Evolutionary conservation across 495 filamentous ascomycete genomes (phyloP), one percentile per base, ranked within the genome.

Genomic region (Astrothelium subdiscretum): DNA sequence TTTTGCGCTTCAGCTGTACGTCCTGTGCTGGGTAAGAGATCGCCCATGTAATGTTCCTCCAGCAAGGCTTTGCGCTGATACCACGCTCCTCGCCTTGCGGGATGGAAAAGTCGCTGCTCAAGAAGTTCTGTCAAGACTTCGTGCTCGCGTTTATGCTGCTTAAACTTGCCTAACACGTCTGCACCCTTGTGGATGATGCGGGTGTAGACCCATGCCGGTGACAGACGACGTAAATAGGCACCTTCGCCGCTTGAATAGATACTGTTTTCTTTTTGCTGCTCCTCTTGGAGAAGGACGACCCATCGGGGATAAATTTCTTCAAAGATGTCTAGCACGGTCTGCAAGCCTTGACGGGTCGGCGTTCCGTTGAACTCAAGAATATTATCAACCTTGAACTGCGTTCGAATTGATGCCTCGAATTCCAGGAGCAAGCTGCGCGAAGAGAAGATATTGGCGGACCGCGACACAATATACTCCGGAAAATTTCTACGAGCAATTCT

Each of bases 1-100:
- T 87, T 91, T 66, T 87, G 86, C 12, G 73, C 75, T 59, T 89
- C 86, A 31, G 81, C 78, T 48, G 70, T 79, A 57, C 81, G 77
- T 13, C 73, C 78, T 13, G 78, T 77, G 0, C 72, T 68, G 0
- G 83, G 76, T 0, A 78, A 80, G 2, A 88, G 68, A 0, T 79
- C 77, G 71, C 82, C 79, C 89, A 97, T 92, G 70, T 98, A 97
- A 66, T 92, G 90, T 73, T 98, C 94, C 75, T 98, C 94, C 20
- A 98, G 72, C 5, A 98, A 75, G 0, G 94, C 94, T 75, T 92
- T 96, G 18, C 94, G 89, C 72, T 97, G 91, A 69, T 97, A 97
- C 94, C 94, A 98, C 1, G 85, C 85, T 1, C 94, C 94, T 26
- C 92, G 85, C 29, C 92, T 81, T 15, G 90, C 81, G 42, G 87